Percentiles rank a stretch among this genome's conserved stretches.
Conservation (phyloP, 441 rosid species). For the Croton laevigatus region DNA sequence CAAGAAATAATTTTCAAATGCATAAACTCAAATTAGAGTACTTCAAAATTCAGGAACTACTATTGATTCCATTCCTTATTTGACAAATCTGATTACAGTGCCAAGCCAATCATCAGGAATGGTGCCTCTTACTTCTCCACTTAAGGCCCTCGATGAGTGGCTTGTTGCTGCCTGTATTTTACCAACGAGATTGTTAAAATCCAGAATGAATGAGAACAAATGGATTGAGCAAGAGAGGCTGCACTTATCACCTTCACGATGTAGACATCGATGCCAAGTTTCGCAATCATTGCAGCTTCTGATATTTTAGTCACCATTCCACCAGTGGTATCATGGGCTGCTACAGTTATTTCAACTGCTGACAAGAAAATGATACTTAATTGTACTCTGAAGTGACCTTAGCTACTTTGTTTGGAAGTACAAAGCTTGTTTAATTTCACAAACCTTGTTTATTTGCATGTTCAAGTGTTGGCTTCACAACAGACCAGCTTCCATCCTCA, state of each 20-base stretch:
- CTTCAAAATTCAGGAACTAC: background rate
- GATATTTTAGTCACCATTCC: constrained; percentile 89
- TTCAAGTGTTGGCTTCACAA: constrained; percentile 52
- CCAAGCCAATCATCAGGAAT: constrained; percentile 69
- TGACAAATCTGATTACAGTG: constrained; percentile 37
- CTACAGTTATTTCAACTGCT: constrained; percentile 76
- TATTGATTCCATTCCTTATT: background rate
- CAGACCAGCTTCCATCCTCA: constrained; percentile 82
- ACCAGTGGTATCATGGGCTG: constrained; percentile 91
- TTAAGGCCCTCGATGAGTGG: constrained; percentile 54
- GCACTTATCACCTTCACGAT: constrained; percentile 63
- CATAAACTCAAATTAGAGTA: no score
- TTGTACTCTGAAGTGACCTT: background rate
- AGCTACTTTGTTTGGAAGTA: background rate
- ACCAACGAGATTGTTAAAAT: background rate
- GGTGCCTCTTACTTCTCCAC: constrained; percentile 39
- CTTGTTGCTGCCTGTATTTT: constrained; percentile 54
- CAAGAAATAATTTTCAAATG: no score
- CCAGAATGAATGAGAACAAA: background rate
- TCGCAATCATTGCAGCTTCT: constrained; percentile 92
- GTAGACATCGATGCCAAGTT: constrained; percentile 83
- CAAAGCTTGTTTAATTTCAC: constrained; percentile 15
- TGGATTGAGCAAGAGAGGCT: background rate
- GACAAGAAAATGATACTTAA: background rate
- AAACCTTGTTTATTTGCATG: constrained; percentile 51